Conservation (phyloP, 768 basidiomycete species). For the Tulasnella sp. region DNA sequence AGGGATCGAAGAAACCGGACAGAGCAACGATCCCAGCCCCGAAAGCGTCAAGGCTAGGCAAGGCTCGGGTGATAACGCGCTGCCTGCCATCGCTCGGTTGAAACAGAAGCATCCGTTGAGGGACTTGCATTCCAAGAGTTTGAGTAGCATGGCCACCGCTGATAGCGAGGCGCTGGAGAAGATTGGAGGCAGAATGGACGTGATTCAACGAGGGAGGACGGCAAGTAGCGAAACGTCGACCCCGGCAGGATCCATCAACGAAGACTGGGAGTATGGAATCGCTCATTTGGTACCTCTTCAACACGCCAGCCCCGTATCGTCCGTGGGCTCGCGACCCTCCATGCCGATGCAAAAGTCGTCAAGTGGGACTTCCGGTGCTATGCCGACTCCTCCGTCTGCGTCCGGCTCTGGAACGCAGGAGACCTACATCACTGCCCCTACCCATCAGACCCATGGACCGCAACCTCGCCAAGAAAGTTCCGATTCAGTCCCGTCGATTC, state of each 20-base stretch:
- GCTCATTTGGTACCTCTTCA: background rate
- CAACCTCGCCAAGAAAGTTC: background rate
- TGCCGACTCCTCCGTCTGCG: slow-evolving; percentile 21
- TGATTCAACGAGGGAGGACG: slow-evolving; percentile 48
- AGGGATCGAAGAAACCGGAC: slow-evolving; percentile 39
- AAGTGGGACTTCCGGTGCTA: slow-evolving; percentile 22
- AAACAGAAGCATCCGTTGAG: background rate
- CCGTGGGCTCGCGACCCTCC: background rate
- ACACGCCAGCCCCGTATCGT: slow-evolving; percentile 39
- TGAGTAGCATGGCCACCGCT: slow-evolving; percentile 51
- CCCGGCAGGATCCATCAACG: slow-evolving; percentile 28
- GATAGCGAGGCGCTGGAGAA: slow-evolving; percentile 65
- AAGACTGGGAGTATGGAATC: background rate
- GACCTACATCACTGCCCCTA: slow-evolving; percentile 7
- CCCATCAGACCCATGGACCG: slow-evolving; percentile 2
- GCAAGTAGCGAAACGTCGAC: slow-evolving; percentile 16
- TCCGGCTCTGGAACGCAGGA: slow-evolving; percentile 10
- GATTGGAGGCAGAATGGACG: slow-evolving; percentile 63
- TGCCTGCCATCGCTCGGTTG: background rate
- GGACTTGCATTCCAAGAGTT: slow-evolving; percentile 23
- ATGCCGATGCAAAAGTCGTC: slow-evolving; percentile 13
- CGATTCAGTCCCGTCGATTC: slow-evolving; percentile 23
- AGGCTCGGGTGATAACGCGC: slow-evolving; percentile 16
- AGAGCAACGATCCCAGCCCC: slow-evolving; percentile 35
- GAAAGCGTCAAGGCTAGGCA: slow-evolving; percentile 35